These are phyloP conservation scores for Thyridium curvatum DNA, from an alignment of 2,329 filamentous ascomycete species.

Conservation along the genomic window DNA sequence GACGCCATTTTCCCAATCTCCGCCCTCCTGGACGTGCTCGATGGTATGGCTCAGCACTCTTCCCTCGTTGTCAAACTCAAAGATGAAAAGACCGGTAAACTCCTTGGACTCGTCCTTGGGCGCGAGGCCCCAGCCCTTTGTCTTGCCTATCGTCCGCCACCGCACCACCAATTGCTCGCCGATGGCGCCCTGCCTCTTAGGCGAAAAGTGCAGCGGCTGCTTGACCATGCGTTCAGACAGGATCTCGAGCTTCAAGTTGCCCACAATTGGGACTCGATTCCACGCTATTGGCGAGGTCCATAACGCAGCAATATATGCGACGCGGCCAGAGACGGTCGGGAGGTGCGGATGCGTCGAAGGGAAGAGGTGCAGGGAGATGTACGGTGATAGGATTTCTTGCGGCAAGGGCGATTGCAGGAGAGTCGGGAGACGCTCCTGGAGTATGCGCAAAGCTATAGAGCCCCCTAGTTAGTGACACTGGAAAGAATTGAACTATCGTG, in stretches of 20 bases:
- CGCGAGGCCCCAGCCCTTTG: conserved; percentile 27
- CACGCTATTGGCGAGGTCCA: conserved; percentile 96
- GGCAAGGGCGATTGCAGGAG: conserved; percentile 62
- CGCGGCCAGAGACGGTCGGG: conserved; percentile 82
- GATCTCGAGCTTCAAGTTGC: conserved; percentile 83
- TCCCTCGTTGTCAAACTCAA: conserved; percentile 87
- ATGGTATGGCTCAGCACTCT: conserved; percentile 84
- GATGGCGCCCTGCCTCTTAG: conserved; percentile 41
- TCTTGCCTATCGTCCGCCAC: conserved; percentile 67
- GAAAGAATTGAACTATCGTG: too few species aligned
- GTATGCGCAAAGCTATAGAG: conserved; percentile 50
- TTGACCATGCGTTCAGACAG: conserved; percentile 82
- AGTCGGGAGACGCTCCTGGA: conserved; percentile 61
- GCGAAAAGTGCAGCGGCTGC: conserved; percentile 39
- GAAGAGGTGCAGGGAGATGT: conserved; percentile 66
- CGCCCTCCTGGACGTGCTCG: conserved; percentile 81
- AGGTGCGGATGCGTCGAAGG: conserved; percentile 79
- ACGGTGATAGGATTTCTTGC: conserved; percentile 69
- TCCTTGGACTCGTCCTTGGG: conserved; percentile 60
- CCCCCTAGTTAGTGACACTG: neutral
- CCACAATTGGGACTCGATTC: conserved; percentile 85
- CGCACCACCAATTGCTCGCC: conserved; percentile 83
- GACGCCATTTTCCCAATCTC: conserved; percentile 75
- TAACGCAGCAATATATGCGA: conserved; percentile 86
- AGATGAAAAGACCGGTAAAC: conserved; percentile 89